Evolutionary conservation across 1,284 basidiomycete species (phyloP), one percentile per base, ranked within the genome.

Genomic region (Boletus semigastroideus): DNA sequence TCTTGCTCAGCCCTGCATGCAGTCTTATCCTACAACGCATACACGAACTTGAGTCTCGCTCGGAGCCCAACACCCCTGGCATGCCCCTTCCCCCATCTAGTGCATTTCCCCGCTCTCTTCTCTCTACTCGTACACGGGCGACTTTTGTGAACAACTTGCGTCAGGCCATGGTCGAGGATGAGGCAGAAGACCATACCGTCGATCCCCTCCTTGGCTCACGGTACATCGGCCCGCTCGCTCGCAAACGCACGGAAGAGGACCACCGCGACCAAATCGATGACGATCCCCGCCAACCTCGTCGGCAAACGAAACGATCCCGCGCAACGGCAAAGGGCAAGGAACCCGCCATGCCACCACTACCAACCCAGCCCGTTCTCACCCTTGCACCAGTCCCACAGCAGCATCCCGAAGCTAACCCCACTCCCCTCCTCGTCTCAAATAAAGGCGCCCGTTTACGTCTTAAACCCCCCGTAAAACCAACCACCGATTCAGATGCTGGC

Each of bases 1-100:
- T 27, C 19, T 19, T 27, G 40, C 47, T 56, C 42, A 57, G 42
- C 20, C 22, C 0, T 20, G n/a, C 25, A 8, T 28, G 31, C 62
- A 86, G 83, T 51, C 63, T 75, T 51, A 69, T 84, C 34, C 71
- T 83, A 9, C 79, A 83, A 58, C 79, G 83, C 36, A 80, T 84
- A 58, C 71, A 74, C 55, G 83, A 84, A 55, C 75, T 85, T 31
- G 82, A 86, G 66, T 64, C 66, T 37, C 63, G 66, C 16, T 57
- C 61, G 0, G 66, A 62, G 51, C 53, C 60, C 5, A 57, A 33
- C 37, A 57, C 56, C 2, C 61, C 61, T 20, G 57, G 51, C 6
- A 34, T 58, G 1, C 54, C 60, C 28, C 60, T 61, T 22, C 62
- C 61, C 5, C 66, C 42, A 48, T 73, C 72, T 60, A 75, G 70